Evolutionary conservation across 2,329 filamentous ascomycete genomes (phyloP).

Genomic region (Fusarium drepaniforme): DNA sequence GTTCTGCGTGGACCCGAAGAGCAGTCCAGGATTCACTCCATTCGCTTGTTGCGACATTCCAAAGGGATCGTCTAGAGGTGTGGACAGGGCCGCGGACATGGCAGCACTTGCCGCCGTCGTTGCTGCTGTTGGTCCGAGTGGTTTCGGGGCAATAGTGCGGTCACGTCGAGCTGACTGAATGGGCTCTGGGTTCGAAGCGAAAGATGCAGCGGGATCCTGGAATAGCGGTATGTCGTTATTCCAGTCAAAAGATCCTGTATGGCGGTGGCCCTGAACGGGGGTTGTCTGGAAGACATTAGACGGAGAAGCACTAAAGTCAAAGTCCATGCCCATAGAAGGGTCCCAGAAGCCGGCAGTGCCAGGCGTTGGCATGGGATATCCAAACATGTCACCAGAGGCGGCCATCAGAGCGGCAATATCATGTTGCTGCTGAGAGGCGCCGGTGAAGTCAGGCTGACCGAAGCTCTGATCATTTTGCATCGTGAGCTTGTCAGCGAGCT

Average conservation of each 20-base stretch:
- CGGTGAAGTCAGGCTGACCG: conserved; percentile 64
- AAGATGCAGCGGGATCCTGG: conserved; percentile 57
- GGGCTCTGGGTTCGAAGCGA: conserved; percentile 51
- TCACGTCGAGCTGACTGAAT: conserved; percentile 55
- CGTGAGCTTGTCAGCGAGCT: conserved; percentile 64
- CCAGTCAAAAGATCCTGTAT: conserved; percentile 69
- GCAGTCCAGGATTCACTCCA: conserved; percentile 70
- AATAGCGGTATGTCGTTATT: conserved; percentile 67
- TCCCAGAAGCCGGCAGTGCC: conserved; percentile 70
- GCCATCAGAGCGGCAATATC: conserved; percentile 62
- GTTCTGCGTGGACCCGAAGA: conserved; percentile 66
- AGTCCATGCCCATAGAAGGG: conserved; percentile 69
- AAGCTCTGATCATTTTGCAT: conserved; percentile 72
- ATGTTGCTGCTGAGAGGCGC: conserved; percentile 59
- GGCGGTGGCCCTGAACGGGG: conserved; percentile 54
- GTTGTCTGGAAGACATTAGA: conserved; percentile 57
- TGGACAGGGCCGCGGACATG: conserved; percentile 57
- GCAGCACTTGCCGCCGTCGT: conserved; percentile 42
- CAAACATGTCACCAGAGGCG: conserved; percentile 67
- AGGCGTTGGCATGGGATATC: conserved; percentile 71
- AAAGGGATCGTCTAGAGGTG: conserved; percentile 64
- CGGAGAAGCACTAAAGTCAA: conserved; percentile 65
- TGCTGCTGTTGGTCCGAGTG: conserved; percentile 50
- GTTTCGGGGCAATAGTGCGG: conserved; percentile 64
- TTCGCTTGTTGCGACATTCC: conserved; percentile 58